Percentiles rank a stretch among this genome's conserved stretches.
Evolutionary conservation across 306 rosid genomes (phyloP).

Genomic region (Parietaria judaica): DNA sequence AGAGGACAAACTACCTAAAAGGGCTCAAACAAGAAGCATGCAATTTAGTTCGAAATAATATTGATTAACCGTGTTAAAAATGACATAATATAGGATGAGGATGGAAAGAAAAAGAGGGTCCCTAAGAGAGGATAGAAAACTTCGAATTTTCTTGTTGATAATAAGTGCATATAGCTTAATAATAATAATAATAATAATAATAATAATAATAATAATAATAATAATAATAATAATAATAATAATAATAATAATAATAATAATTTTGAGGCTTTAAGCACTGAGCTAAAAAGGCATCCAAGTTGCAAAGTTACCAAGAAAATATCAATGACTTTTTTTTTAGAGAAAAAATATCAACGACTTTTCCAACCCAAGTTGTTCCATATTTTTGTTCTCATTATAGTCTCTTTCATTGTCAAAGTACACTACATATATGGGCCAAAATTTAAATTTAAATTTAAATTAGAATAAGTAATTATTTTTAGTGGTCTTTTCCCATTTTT

Average conservation of each 20-base stretch:
- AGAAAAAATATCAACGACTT: constrained; percentile 20
- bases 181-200: too few species aligned
- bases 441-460: neutral
- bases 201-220: constrained; percentile 7
- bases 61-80: too few species aligned
- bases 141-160: too few species aligned
- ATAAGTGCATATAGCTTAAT: too few species aligned
- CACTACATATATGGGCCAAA: neutral
- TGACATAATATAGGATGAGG: too few species aligned
- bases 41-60: too few species aligned
- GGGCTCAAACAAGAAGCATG: too few species aligned
- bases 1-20: too few species aligned
- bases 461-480: too few species aligned
- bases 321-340: neutral
- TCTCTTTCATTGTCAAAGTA: constrained; percentile 2
- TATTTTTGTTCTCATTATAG: constrained; percentile 8
- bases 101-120: too few species aligned
- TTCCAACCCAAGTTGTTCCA: constrained; percentile 20
- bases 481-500: too few species aligned
- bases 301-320: constrained; percentile 29
- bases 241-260: constrained; percentile 10
- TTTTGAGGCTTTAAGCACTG: neutral
- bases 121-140: too few species aligned
- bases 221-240: neutral
- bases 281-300: constrained; percentile 1